A percentile compares a stretch with the other conserved stretches of the same genome.
phyloP scores from a whole-genome alignment of 148 eudicot species.

The Chenopodium formosanum region DNA sequence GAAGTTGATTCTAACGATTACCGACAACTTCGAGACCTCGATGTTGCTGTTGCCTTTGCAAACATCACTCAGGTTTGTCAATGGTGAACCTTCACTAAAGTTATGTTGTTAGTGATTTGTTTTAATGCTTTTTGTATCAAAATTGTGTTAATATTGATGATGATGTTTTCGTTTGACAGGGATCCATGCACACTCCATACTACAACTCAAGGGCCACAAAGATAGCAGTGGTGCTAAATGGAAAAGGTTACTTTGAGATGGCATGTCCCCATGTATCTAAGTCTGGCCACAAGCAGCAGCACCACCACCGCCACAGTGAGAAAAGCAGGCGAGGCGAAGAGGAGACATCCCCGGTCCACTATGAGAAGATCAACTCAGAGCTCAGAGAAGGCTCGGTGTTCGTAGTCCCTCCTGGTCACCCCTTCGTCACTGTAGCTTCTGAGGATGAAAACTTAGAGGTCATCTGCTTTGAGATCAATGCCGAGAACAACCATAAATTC shows the following conservation, averaged over 20 bases:
- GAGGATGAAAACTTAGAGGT: conserved; percentile 49
- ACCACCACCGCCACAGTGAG: conserved; percentile 9
- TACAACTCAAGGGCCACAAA: conserved; percentile 71
- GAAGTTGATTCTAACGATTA: conserved; percentile 41
- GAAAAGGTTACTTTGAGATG: conserved; percentile 72
- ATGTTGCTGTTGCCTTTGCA: conserved; percentile 46
- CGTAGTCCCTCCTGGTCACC: conserved; percentile 80
- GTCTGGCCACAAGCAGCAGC: conserved; percentile 14
- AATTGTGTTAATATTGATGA: no score
- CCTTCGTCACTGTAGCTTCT: conserved; percentile 58
- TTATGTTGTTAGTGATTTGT: neutral
- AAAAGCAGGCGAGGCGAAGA: conserved; percentile 22
- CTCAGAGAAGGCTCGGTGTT: conserved; percentile 50
- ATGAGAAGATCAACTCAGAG: conserved; percentile 43
- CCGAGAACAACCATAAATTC: conserved; percentile 43
- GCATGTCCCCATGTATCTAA: conserved; percentile 69
- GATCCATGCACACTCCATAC: conserved; percentile 50
- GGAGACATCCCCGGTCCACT: conserved; percentile 31
- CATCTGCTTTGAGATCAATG: conserved; percentile 59
- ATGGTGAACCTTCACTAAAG: neutral
- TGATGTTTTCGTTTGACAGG: conserved; percentile 28
- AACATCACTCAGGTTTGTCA: conserved; percentile 61
- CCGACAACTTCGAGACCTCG: conserved; percentile 44
- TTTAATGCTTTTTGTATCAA: neutral
- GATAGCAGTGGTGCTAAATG: conserved; percentile 48